Conservation (phyloP, 2,329 filamentous ascomycete species). For the Cytospora paraplurivora region DNA sequence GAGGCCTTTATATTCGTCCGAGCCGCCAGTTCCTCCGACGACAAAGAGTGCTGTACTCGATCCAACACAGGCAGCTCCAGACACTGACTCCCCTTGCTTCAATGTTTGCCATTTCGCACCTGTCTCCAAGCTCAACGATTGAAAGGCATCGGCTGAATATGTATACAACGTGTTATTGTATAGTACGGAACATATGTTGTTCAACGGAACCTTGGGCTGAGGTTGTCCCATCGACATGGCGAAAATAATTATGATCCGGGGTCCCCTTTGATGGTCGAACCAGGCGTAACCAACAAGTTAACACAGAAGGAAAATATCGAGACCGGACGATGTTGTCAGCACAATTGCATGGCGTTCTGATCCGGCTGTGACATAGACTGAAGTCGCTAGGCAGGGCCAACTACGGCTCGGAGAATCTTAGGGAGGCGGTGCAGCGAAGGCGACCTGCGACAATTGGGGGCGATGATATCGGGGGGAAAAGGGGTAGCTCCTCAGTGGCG, state of each 20-base stretch:
- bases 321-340: conserved; percentile 22
- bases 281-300: conserved; percentile 10
- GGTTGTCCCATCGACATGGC: conserved; percentile 63
- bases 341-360: conserved; percentile 27
- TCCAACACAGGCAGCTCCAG: conserved; percentile 73
- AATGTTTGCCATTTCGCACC: conserved; percentile 73
- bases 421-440: conserved; percentile 6
- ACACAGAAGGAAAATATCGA: conserved; percentile 22
- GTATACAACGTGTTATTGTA: conserved; percentile 82
- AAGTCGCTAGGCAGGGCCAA: conserved; percentile 8
- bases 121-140: conserved; percentile 68
- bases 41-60: conserved; percentile 71
- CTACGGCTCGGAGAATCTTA: conserved; percentile 3
- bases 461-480: conserved; percentile 5
- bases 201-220: conserved; percentile 67
- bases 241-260: conserved; percentile 19
- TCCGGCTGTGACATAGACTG: background rate
- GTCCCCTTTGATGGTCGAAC: conserved; percentile 3
- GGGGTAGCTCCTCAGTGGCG: conserved; percentile 2
- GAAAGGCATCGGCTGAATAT: conserved; percentile 74
- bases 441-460: conserved; percentile 2
- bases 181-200: conserved; percentile 79
- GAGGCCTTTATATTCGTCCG: conserved; percentile 68
- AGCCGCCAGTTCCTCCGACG: conserved; percentile 69
- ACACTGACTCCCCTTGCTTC: conserved; percentile 67